These are phyloP conservation scores for Xerocomus nothofagi DNA, from an alignment of 1,284 basidiomycete species.

Conservation along the genomic window DNA sequence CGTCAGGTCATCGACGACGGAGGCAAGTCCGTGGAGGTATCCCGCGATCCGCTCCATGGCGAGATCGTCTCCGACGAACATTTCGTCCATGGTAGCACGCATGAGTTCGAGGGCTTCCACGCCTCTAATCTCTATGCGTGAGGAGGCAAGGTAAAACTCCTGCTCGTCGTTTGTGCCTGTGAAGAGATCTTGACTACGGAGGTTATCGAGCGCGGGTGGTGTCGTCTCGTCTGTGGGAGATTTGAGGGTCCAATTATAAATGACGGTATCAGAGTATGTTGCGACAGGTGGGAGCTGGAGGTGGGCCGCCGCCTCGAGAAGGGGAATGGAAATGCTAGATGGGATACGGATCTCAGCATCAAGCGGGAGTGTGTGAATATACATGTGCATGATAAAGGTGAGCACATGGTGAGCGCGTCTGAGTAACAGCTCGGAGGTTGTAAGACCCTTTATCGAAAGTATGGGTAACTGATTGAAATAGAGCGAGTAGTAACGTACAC, in stretches of 20 bases:
- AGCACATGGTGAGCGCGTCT: slow-evolving; percentile 86
- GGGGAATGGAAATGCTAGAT: slow-evolving; percentile 71
- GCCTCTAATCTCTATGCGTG: slow-evolving; percentile 90
- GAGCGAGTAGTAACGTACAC: not conserved
- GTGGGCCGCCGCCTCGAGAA: slow-evolving; percentile 72
- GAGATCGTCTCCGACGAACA: slow-evolving; percentile 83
- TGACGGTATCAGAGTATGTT: slow-evolving; percentile 91
- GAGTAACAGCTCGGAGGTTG: slow-evolving; percentile 62
- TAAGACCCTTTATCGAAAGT: slow-evolving; percentile 37
- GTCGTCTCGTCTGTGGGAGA: slow-evolving; percentile 13
- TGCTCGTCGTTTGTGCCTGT: slow-evolving; percentile 84
- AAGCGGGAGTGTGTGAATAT: slow-evolving; percentile 76
- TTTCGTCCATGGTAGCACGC: slow-evolving; percentile 88
- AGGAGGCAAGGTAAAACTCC: slow-evolving; percentile 87
- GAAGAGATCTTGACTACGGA: slow-evolving; percentile 71
- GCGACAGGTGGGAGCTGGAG: slow-evolving; percentile 88
- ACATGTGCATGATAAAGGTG: slow-evolving; percentile 85
- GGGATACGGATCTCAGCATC: slow-evolving; percentile 63
- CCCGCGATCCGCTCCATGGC: slow-evolving; percentile 71
- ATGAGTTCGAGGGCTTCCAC: slow-evolving; percentile 85
- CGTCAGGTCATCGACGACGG: slow-evolving; percentile 67
- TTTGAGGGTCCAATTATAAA: slow-evolving; percentile 86
- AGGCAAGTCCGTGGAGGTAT: slow-evolving; percentile 69
- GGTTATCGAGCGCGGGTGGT: slow-evolving; percentile 48
- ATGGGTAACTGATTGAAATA: slow-evolving; percentile 40